Evolutionary conservation across 1,284 basidiomycete genomes (phyloP).

Genomic region (Irpex lacteus): DNA sequence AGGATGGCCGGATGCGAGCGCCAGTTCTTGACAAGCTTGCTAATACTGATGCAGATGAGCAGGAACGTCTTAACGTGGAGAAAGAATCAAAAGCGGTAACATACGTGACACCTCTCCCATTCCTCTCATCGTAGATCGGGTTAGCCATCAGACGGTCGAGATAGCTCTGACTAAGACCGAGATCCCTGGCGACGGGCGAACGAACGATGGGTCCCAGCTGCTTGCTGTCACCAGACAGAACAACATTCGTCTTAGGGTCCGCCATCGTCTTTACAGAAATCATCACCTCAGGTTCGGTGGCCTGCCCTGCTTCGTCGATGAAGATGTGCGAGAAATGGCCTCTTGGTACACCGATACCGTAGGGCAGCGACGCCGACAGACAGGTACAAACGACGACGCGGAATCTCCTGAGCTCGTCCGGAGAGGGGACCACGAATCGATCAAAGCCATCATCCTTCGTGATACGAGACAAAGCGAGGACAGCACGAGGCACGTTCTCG

Average conservation of each 20-base stretch:
- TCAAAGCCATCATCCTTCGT: conserved; percentile 31
- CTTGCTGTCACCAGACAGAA: conserved; percentile 55
- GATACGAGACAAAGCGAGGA: conserved; percentile 19
- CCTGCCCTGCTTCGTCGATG: conserved; percentile 65
- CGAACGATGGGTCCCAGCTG: conserved; percentile 56
- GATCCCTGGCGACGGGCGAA: conserved; percentile 38
- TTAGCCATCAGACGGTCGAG: conserved; percentile 49
- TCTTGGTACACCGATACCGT: conserved; percentile 51
- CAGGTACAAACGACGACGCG: conserved; percentile 60
- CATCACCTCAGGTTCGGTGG: conserved; percentile 57
- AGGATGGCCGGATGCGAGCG: conserved; percentile 56
- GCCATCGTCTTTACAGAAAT: conserved; percentile 50
- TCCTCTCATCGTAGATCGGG: conserved; percentile 37
- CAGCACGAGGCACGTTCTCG: too few species aligned
- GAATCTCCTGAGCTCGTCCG: conserved; percentile 41
- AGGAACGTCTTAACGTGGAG: neutral
- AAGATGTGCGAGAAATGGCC: conserved; percentile 65
- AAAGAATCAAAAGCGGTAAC: neutral
- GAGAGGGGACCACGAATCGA: conserved; percentile 44
- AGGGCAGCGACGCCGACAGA: conserved; percentile 53
- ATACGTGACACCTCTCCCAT: neutral
- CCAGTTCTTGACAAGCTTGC: conserved; percentile 61
- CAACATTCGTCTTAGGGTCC: conserved; percentile 40
- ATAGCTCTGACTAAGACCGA: conserved; percentile 50
- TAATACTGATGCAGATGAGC: conserved; percentile 36